These are phyloP conservation scores for Boehmeria nivea DNA, from an alignment of 306 rosid genomes.

Conservation along the genomic window DNA sequence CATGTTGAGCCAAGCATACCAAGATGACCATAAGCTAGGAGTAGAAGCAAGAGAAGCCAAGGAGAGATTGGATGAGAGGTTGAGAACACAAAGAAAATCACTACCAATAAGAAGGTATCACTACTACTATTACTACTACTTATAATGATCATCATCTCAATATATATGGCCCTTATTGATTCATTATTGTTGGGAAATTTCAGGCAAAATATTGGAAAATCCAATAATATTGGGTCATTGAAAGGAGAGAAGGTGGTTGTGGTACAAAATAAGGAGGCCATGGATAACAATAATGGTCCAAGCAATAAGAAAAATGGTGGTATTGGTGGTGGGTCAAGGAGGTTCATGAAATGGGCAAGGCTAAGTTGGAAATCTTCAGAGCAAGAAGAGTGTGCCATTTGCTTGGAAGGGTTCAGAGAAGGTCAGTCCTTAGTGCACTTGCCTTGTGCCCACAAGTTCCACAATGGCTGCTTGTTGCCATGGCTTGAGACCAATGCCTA, in stretches of 20 bases:
- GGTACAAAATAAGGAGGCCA: conserved; percentile 17
- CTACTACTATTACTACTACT: no score
- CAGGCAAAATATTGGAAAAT: conserved; percentile 20
- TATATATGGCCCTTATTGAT: no score
- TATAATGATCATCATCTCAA: no score
- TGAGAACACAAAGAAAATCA: conserved; percentile 35
- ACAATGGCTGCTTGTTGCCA: conserved; percentile 63
- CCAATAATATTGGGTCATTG: background rate
- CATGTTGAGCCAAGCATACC: conserved; percentile 21
- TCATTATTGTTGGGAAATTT: no score
- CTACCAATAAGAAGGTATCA: conserved; percentile 22
- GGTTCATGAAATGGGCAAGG: conserved; percentile 51
- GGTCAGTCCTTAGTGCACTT: conserved; percentile 51
- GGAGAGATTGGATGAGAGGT: conserved; percentile 63
- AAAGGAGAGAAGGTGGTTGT: conserved; percentile 35
- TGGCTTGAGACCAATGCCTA: conserved; percentile 63
- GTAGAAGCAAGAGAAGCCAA: conserved; percentile 69
- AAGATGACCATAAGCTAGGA: conserved; percentile 49
- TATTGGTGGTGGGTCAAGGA: conserved; percentile 28
- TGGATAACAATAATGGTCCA: background rate
- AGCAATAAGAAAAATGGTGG: conserved; percentile 34
- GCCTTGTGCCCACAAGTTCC: conserved; percentile 82
- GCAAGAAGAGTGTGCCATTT: conserved; percentile 64
- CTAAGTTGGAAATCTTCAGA: conserved; percentile 56
- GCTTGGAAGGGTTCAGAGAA: conserved; percentile 49